Conservation (phyloP, 441 rosid genomes). For the Croton setiger region DNA sequence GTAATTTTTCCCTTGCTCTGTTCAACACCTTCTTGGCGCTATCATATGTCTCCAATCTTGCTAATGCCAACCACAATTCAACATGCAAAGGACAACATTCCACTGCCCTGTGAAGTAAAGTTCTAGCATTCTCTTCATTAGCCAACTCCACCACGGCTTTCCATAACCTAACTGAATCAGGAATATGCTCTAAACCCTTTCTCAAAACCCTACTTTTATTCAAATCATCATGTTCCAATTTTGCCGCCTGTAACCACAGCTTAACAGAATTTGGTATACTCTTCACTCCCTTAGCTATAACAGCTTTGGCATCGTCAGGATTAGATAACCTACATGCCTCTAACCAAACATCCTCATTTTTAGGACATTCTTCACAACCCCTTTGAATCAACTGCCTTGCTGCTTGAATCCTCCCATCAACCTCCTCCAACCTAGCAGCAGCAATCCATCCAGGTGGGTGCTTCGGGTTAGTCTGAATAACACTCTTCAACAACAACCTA, state of each 20-base stretch:
- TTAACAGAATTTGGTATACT: conserved; percentile 87
- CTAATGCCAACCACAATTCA: conserved; percentile 91
- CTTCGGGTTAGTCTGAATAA: conserved; percentile 80
- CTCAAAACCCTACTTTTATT: conserved; percentile 86
- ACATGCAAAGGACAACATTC: conserved; percentile 93
- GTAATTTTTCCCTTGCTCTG: conserved; percentile 66
- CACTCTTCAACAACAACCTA: conserved; percentile 80
- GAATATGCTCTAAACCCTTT: conserved; percentile 81
- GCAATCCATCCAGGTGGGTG: conserved; percentile 98
- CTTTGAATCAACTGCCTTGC: conserved; percentile 78
- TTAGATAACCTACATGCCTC: conserved; percentile 88
- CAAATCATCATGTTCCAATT: conserved; percentile 74
- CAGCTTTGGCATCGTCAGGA: conserved; percentile 90
- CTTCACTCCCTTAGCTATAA: conserved; percentile 81
- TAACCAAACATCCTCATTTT: conserved; percentile 88
- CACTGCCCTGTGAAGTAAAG: conserved; percentile 85
- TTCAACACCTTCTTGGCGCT: conserved; percentile 81
- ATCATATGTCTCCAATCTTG: conserved; percentile 79
- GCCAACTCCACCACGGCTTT: conserved; percentile 86
- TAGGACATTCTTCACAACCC: conserved; percentile 95
- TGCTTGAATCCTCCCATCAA: conserved; percentile 84
- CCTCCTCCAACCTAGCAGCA: conserved; percentile 93
- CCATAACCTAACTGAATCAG: conserved; percentile 94
- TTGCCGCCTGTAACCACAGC: conserved; percentile 92
- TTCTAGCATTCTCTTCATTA: conserved; percentile 75